phyloP scores from a whole-genome alignment of 129 eudicot genomes.

The Chrysanthemum seticuspe region DNA sequence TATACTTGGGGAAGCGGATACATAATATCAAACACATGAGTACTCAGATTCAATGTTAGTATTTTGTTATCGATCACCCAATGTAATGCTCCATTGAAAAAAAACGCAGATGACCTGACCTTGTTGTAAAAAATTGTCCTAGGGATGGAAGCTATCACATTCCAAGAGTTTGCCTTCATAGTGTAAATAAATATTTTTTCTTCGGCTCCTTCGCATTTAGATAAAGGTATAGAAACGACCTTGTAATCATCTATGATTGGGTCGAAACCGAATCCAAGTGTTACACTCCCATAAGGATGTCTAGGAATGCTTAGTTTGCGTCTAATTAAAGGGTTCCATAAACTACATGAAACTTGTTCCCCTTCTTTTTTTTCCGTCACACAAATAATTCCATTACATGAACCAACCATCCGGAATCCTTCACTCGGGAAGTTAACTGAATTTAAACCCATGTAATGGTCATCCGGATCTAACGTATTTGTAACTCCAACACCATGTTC shows the following conservation, averaged over 20 bases:
- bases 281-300: neutral
- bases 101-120: neutral
- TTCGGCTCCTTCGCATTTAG: neutral
- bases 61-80: neutral
- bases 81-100: neutral
- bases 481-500: neutral
- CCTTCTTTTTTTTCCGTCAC: neutral
- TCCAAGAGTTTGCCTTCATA: conserved; percentile 8
- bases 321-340: conserved; percentile 10
- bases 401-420: neutral
- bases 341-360: neutral
- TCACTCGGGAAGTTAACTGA: neutral
- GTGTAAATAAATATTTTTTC: neutral
- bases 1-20: neutral
- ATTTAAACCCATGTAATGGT: neutral
- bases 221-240: neutral
- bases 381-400: conserved; percentile 17
- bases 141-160: neutral
- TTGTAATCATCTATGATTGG: neutral
- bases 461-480: neutral
- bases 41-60: conserved; percentile 6
- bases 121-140: too few species aligned
- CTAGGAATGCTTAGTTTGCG: conserved; percentile 3
- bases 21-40: neutral
- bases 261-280: neutral